Evolutionary conservation across 2,329 filamentous ascomycete species (phyloP), one percentile per base, ranked within the genome.

Genomic region (Phoma sp.): DNA sequence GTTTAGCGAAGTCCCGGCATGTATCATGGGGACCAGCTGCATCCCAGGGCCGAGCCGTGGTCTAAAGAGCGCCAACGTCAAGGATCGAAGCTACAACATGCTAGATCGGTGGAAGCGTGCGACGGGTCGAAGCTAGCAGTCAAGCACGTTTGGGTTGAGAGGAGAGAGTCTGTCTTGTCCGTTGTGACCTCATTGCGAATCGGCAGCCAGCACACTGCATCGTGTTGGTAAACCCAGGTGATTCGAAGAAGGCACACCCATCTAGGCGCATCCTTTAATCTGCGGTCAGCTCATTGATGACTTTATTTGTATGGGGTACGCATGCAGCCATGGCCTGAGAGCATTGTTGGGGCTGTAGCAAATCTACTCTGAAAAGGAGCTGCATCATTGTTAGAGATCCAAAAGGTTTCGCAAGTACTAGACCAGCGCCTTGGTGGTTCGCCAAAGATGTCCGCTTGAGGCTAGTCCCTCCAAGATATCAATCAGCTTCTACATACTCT

Each of bases 371-470:
- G 36, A 7, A 37, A 12, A 36, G 19, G 9, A 8, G 45, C 29
- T 32, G 2, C 41, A 43, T 39, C 45, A 52, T 52, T 43, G 49
- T 62, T 40, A 54, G 41, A 56, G 60, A 60, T 57, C 63, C 63
- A 60, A 66, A 64, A 69, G 61, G 68, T 64, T 62, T 70, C 46
- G 33, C 52, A 36, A 25, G 36, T 61, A 63, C 52, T 63, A 51
- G 49, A 58, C 53, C 52, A 60, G 58, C 60, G 62, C 59, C 54
- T 48, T 63, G 50, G 62, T 51, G 50, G 44, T 67, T 74, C 73
- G 73, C 71, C 62, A 71, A 74, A 50, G 37, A 50, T 61, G 47
- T 43, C 71, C 62, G 24, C 13, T 62, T 65, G 32, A 15, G 58
- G 68, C 44, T 64, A 72, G 69, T 58, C 47, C 51, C 31, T 62